Evolutionary conservation across 78 protist genomes (phyloP), one percentile per base, ranked within the genome.

Genomic region (Chrysochromulina parva): DNA sequence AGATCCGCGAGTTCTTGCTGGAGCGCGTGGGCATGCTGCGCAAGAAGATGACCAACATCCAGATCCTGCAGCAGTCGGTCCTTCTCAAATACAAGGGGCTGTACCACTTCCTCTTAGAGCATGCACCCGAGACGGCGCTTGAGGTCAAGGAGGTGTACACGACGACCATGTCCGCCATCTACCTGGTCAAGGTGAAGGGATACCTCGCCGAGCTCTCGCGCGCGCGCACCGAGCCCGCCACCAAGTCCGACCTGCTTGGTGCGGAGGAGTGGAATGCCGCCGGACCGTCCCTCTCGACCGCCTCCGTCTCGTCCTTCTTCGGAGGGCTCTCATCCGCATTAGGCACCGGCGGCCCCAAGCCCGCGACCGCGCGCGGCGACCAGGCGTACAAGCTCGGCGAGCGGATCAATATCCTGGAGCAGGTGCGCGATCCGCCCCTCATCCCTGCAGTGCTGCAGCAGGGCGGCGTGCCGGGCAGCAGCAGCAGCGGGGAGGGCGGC

Each of bases 201-300:
- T 60, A 89, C 88, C 28, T 78, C 48, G 53, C 65, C 50, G 67
- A 76, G 24, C 65, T 59, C 50, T 0, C 59, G 38, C 73, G 74
- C 26, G 3, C 65, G 71, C 48, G 69, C 47, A 7, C 3, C 69
- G 89, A 82, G 14, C 17, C 14, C 24, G n/a, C 90, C 7, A 60
- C 58, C 53, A 71, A 71, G 55, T 53, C 62, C 24, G 90, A 90
- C 87, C 7, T 91, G n/a, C 62, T 91, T 7, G 93, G 88, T 5
- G 74, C 2, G 10, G 93, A 69, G 22, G 93, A 90, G 66, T n/a
- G 58, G 85, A 4, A 13, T 17, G 54, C 47, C 5, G 17, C 3
- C 80, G 52, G 80, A 2, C 20, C 80, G 19, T 38, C 24, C 71
- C 9, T 22, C 71, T 28, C 78, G 50, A 19, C 65, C n/a, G 16